Evolutionary conservation across 345 rosid species (phyloP), one percentile per base, ranked within the genome.

Genomic region (Lagerstroemia speciosa): DNA sequence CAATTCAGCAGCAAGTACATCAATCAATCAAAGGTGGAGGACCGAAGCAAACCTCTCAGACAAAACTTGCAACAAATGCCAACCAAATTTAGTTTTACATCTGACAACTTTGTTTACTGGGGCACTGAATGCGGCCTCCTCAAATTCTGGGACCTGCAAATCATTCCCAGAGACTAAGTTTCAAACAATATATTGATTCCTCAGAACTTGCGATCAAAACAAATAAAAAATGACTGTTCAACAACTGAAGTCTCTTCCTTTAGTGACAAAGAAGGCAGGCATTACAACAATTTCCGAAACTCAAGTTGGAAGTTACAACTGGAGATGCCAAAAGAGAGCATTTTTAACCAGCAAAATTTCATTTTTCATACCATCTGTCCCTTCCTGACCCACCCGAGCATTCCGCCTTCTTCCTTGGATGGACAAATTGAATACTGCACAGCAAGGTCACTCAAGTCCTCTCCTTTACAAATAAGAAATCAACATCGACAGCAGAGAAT

Each of bases 41-140:
- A 63, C 73, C 33, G 11, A 41, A 63, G 45, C 70, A 68, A 73
- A 93, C 98, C 98, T 87, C 82, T 93, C 97, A 29, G 97, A 88
- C 45, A 90, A 73, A 79, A 90, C 97, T 85, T 93, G 96, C 84
- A 93, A 72, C 72, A 93, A 80, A 78, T 93, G 97, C 93, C 93
- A 86, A 66, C 98, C 98, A 76, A 79, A 93, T 73, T 90, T 78
- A 50, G 97, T 90, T 82, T 85, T 93, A 75, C 97, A 90, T 73
- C 76, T 88, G 69, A 84, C 87, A 64, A 90, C 91, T 78, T 83
- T 76, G 75, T 90, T 89, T 70, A 81, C 57, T 71, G 92, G 89
- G 36, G 93, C 85, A 70, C 33, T 65, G 72, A 90, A 93, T 41
- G 97, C 97, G 81, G 89, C 92, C 83, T 93, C 86, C 83, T 93